phyloP scores from a whole-genome alignment of 305 asterid species.

The Caryopteris hybrid region DNA sequence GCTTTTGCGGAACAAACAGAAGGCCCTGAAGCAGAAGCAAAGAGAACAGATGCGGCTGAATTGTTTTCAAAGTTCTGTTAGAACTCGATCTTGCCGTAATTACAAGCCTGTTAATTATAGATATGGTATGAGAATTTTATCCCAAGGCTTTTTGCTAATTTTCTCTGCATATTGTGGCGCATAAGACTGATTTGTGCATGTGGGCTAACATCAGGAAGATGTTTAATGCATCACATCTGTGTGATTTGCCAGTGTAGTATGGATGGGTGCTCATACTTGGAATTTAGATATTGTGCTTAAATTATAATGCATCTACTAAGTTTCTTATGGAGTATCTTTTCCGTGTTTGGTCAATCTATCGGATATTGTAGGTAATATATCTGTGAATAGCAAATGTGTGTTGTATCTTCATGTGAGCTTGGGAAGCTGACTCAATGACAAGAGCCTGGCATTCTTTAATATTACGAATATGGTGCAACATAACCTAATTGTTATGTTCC shows the following conservation, averaged over 20 bases:
- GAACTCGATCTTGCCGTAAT: constrained; percentile 60
- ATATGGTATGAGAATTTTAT: constrained; percentile 45
- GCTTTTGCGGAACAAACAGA: constrained; percentile 64
- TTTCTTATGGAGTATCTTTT: not conserved
- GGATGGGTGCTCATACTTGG: not conserved
- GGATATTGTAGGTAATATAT: not conserved
- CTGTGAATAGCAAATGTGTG: not conserved
- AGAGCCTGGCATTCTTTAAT: not conserved
- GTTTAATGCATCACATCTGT: not conserved
- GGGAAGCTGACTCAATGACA: not conserved
- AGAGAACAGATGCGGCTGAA: constrained; percentile 37
- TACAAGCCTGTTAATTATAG: constrained; percentile 54
- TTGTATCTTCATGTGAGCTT: not conserved
- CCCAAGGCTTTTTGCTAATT: not conserved
- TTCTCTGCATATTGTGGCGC: constrained; percentile 1
- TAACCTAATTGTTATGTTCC: not conserved
- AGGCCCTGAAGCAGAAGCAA: constrained; percentile 33
- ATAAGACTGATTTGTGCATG: not conserved
- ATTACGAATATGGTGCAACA: not conserved
- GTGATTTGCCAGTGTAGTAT: not conserved
- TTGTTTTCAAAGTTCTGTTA: constrained; percentile 37
- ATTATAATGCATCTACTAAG: constrained; percentile 3
- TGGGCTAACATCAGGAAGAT: not conserved
- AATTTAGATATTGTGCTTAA: not conserved
- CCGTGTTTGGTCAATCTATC: not conserved